phyloP scores from a whole-genome alignment of 306 rosid species.

The Rosa persica region DNA sequence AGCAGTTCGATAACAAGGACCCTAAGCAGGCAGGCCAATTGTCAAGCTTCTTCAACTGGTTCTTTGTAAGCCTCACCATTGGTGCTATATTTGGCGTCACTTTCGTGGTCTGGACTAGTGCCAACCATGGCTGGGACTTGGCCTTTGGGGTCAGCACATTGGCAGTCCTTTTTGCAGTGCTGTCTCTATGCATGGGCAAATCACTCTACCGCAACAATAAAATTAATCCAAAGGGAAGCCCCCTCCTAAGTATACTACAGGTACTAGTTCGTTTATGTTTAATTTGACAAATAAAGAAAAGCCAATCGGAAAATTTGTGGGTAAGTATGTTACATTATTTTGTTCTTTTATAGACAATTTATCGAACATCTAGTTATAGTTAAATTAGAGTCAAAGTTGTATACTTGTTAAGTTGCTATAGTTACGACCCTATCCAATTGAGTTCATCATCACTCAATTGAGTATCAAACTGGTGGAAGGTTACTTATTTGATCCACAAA shows the following conservation, averaged over 20 bases:
- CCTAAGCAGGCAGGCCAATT: conserved; percentile 58
- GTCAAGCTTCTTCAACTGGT: conserved; percentile 88
- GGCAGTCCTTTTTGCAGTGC: conserved; percentile 34
- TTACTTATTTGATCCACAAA: neutral
- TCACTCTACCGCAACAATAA: conserved; percentile 55
- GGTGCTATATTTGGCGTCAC: conserved; percentile 75
- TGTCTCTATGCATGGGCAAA: conserved; percentile 52
- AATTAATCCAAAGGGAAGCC: conserved; percentile 60
- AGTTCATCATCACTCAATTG: neutral
- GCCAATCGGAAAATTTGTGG: too few relatives aligned
- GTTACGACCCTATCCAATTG: neutral
- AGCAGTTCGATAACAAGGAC: conserved; percentile 66
- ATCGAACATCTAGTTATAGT: too few relatives aligned
- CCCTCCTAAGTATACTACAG: conserved; percentile 58
- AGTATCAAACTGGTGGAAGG: neutral
- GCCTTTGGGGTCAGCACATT: conserved; percentile 46
- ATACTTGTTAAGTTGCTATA: too few relatives aligned
- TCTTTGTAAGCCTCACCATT: conserved; percentile 63
- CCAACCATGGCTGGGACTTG: conserved; percentile 73
- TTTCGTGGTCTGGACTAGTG: conserved; percentile 56
- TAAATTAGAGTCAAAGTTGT: too few relatives aligned
- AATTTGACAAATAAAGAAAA: too few relatives aligned
- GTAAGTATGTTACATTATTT: too few relatives aligned
- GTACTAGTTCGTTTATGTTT: conserved; percentile 20
- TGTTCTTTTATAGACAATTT: too few relatives aligned